Percentiles rank a stretch among this genome's conserved stretches.
Evolutionary conservation across 73 alveolate genomes (phyloP).

Genomic region (Halteria grandinella): DNA sequence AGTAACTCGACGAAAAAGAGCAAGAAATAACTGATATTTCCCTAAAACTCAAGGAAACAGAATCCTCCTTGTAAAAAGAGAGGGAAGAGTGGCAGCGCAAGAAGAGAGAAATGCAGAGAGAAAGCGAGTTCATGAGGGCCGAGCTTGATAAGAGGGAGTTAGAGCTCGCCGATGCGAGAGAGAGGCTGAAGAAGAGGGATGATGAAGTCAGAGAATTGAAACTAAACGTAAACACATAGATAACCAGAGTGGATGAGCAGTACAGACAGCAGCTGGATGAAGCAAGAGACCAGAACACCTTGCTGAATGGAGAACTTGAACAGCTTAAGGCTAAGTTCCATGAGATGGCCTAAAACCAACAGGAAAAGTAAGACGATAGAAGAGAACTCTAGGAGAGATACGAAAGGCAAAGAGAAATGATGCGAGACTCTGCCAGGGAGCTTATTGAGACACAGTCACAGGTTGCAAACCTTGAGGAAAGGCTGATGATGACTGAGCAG

Average conservation of each 20-base stretch:
- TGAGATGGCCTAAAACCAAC: background rate
- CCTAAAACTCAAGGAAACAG: background rate
- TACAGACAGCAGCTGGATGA: conserved; percentile 21
- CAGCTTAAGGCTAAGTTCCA: background rate
- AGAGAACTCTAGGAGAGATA: conserved; percentile 25
- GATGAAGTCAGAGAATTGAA: conserved; percentile 46
- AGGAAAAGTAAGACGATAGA: conserved; percentile 5
- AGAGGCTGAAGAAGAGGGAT: conserved; percentile 36
- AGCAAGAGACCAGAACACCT: background rate
- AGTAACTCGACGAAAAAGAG: no score
- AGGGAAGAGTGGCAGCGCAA: conserved; percentile 10
- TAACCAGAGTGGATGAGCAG: conserved; percentile 1
- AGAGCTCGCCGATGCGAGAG: conserved; percentile 15
- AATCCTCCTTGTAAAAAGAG: background rate
- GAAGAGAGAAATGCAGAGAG: conserved; percentile 27
- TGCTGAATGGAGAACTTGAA: background rate
- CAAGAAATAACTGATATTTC: no score
- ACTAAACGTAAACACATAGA: conserved; percentile 10
- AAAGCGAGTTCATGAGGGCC: conserved; percentile 19
- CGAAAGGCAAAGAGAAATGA: conserved; percentile 37
- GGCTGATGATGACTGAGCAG: conserved; percentile 28
- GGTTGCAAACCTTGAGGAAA: conserved; percentile 41
- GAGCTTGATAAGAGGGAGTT: conserved; percentile 25
- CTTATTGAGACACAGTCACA: conserved; percentile 38
- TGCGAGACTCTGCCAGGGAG: conserved; percentile 32